Base-by-base conservation (phyloP, 441 rosid genomes). In the Erysimum cheiri region DNA sequence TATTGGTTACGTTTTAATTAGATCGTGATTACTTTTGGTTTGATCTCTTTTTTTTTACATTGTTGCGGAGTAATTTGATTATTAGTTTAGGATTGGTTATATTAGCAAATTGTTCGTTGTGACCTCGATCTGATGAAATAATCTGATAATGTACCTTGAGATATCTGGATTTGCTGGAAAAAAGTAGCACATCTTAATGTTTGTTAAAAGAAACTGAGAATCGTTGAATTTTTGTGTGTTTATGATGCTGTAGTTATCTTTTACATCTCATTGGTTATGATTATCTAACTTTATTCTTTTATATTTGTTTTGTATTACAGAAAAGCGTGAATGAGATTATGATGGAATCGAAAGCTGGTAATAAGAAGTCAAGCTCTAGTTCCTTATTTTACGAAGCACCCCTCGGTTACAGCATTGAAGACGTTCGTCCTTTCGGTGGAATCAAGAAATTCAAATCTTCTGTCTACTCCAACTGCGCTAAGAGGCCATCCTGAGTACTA, bases 331-430 rank as follows among this genome's bases (percentile, higher is more conserved):
- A 86, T 88, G 93, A 80, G 60, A 86, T 70, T 70, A 71, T 86
- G 80, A 88, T 88, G 91, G 93, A 88, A 74, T 79, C 89, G 55
- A 83, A 88, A 79, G 89, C 71, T 76, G 93, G 89, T 63, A 86
- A 82, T 47, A 82, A 87, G 63, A 83, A 84, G 83, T 88, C 86
- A 17, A 82, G 80, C 59, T 71, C 68, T 78, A 83, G 79, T 75
- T 82, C 86, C 44, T 80, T 84, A 68, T 75, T 60, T 53, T 88
- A 88, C 78, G 94, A 88, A 82, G 89, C 94, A 56, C 94, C 94
- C 43, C 80, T 88, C 12, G 93, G 91, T 75, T 88, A 88, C 85
- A 86, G 93, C 91, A 86, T 88, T 72, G 93, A 88, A 85, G 89
- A 88, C 85, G 76, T 88, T 58, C 82, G 93, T 35, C 93, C 93